Evolutionary conservation across 495 filamentous ascomycete genomes (phyloP).

Genomic region (Chaetomium cochliodes): DNA sequence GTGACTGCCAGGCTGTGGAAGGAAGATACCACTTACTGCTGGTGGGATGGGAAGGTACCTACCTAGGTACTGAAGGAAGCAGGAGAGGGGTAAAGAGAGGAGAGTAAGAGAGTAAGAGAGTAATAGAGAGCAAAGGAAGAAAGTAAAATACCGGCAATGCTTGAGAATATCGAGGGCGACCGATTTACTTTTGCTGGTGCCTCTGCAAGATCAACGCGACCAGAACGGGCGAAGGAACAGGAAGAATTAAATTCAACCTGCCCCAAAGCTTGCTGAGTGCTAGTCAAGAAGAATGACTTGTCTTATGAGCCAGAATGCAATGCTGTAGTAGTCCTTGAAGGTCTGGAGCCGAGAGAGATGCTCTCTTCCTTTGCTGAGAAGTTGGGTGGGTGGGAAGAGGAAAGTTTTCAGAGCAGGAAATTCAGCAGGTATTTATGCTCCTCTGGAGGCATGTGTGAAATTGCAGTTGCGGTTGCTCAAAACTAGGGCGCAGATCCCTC

Average conservation of each 20-base stretch:
- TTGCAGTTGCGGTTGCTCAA: too few relatives aligned
- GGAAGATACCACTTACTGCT: not conserved
- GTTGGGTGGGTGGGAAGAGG: not conserved
- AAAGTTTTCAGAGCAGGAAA: not conserved
- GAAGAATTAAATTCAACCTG: slow-evolving; percentile 5
- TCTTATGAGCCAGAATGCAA: not conserved
- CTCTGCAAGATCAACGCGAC: not conserved
- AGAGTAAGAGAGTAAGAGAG: too few relatives aligned
- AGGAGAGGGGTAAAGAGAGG: not conserved
- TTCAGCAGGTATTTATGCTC: not conserved
- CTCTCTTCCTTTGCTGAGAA: not conserved
- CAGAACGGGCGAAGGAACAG: not conserved
- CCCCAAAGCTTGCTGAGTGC: not conserved
- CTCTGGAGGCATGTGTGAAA: too few relatives aligned
- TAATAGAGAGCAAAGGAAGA: not conserved
- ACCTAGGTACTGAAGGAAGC: too few relatives aligned
- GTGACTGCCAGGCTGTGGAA: not conserved
- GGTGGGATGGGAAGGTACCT: too few relatives aligned
- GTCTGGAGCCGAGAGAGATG: not conserved
- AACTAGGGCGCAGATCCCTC: not conserved
- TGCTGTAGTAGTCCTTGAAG: not conserved
- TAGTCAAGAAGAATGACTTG: not conserved
- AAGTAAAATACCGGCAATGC: not conserved
- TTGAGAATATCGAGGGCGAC: not conserved
- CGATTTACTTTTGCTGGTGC: not conserved